Evolutionary conservation across 768 basidiomycete species (phyloP).

Genomic region (Tulasnella sp.): DNA sequence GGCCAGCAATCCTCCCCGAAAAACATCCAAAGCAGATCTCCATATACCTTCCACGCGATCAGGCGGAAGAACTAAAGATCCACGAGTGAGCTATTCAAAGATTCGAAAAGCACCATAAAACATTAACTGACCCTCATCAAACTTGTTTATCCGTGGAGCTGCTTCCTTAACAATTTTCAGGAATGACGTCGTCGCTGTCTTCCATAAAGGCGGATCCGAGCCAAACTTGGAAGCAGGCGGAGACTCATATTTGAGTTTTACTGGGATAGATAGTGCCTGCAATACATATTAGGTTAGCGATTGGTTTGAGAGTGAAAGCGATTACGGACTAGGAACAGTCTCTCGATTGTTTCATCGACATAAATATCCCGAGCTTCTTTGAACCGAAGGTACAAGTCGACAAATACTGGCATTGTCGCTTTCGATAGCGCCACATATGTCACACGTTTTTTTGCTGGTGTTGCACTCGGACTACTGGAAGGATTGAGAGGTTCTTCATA

Average conservation of each 20-base stretch:
- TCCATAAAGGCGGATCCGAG: slow-evolving; percentile 83
- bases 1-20: slow-evolving; percentile 66
- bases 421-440: slow-evolving; percentile 88
- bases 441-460: slow-evolving; percentile 46
- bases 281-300: background rate
- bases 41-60: slow-evolving; percentile 71
- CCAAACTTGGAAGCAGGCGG: slow-evolving; percentile 80
- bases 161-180: slow-evolving; percentile 60
- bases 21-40: slow-evolving; percentile 70
- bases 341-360: slow-evolving; percentile 70
- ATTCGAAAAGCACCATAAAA: background rate
- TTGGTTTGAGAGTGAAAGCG: background rate
- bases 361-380: slow-evolving; percentile 51
- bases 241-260: slow-evolving; percentile 92
- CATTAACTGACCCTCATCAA: slow-evolving; percentile 36
- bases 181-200: slow-evolving; percentile 78
- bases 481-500: slow-evolving; percentile 25
- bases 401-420: slow-evolving; percentile 70
- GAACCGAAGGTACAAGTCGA: slow-evolving; percentile 61
- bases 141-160: slow-evolving; percentile 35
- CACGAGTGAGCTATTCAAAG: background rate
- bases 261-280: slow-evolving; percentile 77
- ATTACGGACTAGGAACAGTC: slow-evolving; percentile 54
- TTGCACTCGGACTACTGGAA: slow-evolving; percentile 28
- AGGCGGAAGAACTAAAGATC: slow-evolving; percentile 38